phyloP scores from a whole-genome alignment of 1,284 basidiomycete genomes.

The Pseudozyma hubeiensis region DNA sequence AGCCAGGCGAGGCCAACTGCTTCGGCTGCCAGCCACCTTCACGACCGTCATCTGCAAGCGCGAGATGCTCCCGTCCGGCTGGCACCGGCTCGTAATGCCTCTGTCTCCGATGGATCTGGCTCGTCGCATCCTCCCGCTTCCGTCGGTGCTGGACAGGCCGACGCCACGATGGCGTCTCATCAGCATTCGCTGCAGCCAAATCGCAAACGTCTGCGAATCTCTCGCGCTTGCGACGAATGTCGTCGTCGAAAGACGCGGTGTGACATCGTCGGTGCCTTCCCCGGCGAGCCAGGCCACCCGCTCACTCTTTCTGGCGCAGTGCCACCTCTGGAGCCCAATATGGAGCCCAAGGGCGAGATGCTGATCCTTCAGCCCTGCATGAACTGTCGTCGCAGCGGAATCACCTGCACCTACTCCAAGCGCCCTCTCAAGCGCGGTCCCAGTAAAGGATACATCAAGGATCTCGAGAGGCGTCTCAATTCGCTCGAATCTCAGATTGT shows the following conservation, averaged over 20 bases:
- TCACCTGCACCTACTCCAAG: slow-evolving; percentile 52
- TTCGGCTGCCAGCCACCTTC: background rate
- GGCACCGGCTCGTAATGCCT: background rate
- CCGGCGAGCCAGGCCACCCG: slow-evolving; percentile 44
- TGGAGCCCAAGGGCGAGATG: slow-evolving; percentile 51
- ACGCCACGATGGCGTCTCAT: background rate
- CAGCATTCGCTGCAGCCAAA: slow-evolving; percentile 27
- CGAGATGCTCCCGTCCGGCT: background rate
- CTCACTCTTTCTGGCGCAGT: slow-evolving; percentile 45
- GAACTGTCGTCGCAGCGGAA: slow-evolving; percentile 49
- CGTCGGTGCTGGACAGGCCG: background rate
- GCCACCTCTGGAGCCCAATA: slow-evolving; percentile 32
- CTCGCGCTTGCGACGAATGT: slow-evolving; percentile 52
- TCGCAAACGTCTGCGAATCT: slow-evolving; percentile 51
- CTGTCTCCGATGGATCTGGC: background rate
- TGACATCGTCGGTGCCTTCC: slow-evolving; percentile 53
- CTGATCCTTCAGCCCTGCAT: slow-evolving; percentile 56
- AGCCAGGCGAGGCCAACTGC: background rate
- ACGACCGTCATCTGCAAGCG: background rate
- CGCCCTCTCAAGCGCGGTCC: slow-evolving; percentile 54
- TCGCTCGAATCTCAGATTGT: slow-evolving; percentile 51
- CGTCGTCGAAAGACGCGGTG: slow-evolving; percentile 53
- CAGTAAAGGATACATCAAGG: slow-evolving; percentile 60
- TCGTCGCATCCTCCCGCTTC: background rate
- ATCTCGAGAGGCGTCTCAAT: slow-evolving; percentile 55